Evolutionary conservation across 176 grass and related monocot genomes (phyloP).

Genomic region (Oryza meyeriana): DNA sequence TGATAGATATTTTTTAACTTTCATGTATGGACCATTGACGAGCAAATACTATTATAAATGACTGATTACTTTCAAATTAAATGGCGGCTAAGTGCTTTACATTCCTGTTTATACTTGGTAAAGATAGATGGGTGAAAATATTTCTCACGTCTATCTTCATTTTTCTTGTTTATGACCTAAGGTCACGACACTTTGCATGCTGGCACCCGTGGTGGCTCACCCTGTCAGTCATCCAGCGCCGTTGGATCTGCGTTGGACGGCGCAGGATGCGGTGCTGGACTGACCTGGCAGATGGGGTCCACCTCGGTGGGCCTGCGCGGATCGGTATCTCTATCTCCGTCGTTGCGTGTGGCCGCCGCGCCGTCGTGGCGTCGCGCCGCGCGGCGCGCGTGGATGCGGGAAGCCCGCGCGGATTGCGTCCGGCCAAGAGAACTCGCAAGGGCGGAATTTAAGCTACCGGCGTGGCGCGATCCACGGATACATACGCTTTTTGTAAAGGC

Average conservation of each 20-base stretch:
- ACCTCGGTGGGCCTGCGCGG: neutral
- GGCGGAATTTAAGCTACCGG: conserved; percentile 4
- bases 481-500: too few species aligned
- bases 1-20: too few species aligned
- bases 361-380: neutral
- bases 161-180: too few species aligned
- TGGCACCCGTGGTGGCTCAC: too few species aligned
- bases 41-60: too few species aligned
- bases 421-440: neutral
- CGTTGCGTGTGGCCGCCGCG: conserved; percentile 1
- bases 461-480: neutral
- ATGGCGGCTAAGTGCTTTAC: too few species aligned
- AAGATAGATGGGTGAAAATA: too few species aligned
- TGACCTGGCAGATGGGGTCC: neutral
- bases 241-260: neutral
- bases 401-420: conserved; percentile 16
- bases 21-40: too few species aligned
- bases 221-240: neutral
- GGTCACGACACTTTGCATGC: too few species aligned
- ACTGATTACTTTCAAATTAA: too few species aligned
- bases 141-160: too few species aligned
- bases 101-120: too few species aligned
- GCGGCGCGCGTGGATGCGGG: neutral
- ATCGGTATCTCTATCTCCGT: conserved; percentile 23
- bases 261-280: neutral